A percentile compares a stretch with the other conserved stretches of the same genome.
Conservation (phyloP, 805 yeast species). For the Peterozyma toletana region DNA sequence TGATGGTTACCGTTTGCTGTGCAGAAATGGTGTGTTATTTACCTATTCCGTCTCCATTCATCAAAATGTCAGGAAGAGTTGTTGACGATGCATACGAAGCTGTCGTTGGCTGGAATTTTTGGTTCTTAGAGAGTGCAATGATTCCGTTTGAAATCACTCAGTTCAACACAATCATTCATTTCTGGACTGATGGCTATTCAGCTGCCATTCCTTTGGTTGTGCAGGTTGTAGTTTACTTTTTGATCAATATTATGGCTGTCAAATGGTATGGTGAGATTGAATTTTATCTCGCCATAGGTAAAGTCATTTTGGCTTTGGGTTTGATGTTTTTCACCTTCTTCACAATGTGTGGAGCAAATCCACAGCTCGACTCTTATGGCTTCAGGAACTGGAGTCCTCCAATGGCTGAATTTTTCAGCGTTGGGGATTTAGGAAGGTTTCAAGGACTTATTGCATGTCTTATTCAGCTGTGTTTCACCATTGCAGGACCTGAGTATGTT, state of each 20-base stretch:
- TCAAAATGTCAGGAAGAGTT: slow-evolving; percentile 67
- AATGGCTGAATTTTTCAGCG: slow-evolving; percentile 29
- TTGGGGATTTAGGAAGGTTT: slow-evolving; percentile 30
- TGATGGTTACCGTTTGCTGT: slow-evolving; percentile 58
- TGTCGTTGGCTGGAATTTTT: slow-evolving; percentile 75
- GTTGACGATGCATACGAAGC: slow-evolving; percentile 64
- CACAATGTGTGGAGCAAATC: slow-evolving; percentile 81
- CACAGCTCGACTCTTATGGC: slow-evolving; percentile 54
- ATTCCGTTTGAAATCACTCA: slow-evolving; percentile 83
- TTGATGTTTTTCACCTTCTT: slow-evolving; percentile 33
- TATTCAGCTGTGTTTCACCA: slow-evolving; percentile 59
- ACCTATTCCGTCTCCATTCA: slow-evolving; percentile 74
- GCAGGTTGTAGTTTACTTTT: slow-evolving; percentile 52
- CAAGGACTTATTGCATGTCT: slow-evolving; percentile 59
- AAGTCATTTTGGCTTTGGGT: slow-evolving; percentile 29
- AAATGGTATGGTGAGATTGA: slow-evolving; percentile 47
- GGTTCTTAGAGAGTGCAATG: slow-evolving; percentile 66
- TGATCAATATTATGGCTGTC: slow-evolving; percentile 64
- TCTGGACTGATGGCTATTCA: slow-evolving; percentile 66
- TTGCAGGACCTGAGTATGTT: slow-evolving; percentile 52
- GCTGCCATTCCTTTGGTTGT: slow-evolving; percentile 60
- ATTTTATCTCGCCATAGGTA: slow-evolving; percentile 30
- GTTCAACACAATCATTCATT: slow-evolving; percentile 57
- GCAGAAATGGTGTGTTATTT: slow-evolving; percentile 77
- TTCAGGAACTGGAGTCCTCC: slow-evolving; percentile 44